phyloP scores from a whole-genome alignment of 805 yeast genomes.

The Pichia occidentalis region DNA sequence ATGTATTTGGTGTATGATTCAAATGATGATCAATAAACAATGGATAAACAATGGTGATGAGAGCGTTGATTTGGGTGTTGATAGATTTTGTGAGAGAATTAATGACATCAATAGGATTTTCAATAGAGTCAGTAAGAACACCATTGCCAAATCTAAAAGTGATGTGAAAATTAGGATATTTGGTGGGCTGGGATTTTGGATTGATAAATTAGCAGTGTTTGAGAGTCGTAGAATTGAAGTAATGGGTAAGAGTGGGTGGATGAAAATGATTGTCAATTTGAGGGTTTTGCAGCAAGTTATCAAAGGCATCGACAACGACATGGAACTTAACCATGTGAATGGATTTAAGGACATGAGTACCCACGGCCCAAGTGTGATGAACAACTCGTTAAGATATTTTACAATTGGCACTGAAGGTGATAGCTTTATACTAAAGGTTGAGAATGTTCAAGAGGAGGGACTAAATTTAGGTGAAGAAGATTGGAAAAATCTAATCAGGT shows the following conservation, averaged over 20 bases:
- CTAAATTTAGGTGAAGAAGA: constrained; percentile 36
- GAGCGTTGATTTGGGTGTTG: constrained; percentile 13
- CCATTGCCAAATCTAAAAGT: constrained; percentile 7
- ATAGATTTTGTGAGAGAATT: constrained; percentile 15
- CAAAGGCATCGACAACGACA: constrained; percentile 38
- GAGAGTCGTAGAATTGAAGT: constrained; percentile 45
- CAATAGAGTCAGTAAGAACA: constrained; percentile 10
- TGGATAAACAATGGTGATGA: constrained; percentile 11
- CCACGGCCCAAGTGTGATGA: constrained; percentile 7
- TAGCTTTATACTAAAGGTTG: constrained; percentile 6
- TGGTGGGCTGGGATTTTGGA: constrained; percentile 19
- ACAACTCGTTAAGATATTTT: constrained; percentile 46
- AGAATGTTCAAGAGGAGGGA: constrained; percentile 4
- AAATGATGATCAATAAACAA: constrained; percentile 11
- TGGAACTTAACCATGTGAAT: background rate
- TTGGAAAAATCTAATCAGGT: constrained; percentile 43
- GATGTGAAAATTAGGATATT: constrained; percentile 13
- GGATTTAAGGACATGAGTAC: no score
- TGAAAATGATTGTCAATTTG: constrained; percentile 53
- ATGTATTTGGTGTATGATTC: constrained; percentile 14
- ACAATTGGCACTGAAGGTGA: constrained; percentile 31
- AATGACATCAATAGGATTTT: constrained; percentile 13
- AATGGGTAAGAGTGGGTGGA: constrained; percentile 53
- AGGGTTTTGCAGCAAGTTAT: constrained; percentile 64
- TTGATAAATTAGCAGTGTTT: constrained; percentile 45